Base-by-base conservation (phyloP, 164 flowering plant species). In the Malania oleifera region DNA sequence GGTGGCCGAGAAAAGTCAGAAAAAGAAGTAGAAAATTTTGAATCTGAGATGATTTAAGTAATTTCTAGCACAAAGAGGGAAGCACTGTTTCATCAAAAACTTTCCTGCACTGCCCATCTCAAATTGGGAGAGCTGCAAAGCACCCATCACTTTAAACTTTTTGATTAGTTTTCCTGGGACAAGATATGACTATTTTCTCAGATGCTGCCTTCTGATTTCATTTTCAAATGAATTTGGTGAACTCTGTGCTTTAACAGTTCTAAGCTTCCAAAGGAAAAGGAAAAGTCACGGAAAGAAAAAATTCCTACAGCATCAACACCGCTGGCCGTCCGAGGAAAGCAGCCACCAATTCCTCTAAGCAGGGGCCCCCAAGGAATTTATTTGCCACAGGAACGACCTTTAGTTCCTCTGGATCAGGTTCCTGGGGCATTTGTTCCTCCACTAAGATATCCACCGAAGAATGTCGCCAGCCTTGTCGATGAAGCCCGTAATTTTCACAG, bases 391-490 rank as follows among this genome's bases (percentile, higher is more conserved):
- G 40, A n/a, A n/a, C n/a, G 5, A 35, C 7, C 3, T 53, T 24
- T 17, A 50, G 34, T 49, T 19, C 44, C 29, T 11, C 51, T 12
- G 34, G 41, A 28, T 52, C 61, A 60, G 46, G 56, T 60, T 15
- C 35, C 51, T 13, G 40, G 14, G 3, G 5, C 37, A 14, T 52
- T 61, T 14, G 70, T 61, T 57, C 72, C 77, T 25, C 74, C 74
- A 8, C 29, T 70, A 14, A 57, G 34, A 60, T 67, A 57, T 34
- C 72, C 74, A 24, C 72, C 77, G 0, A 74, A 48, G 51, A 70
- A 61, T 59, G 47, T 29, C 2, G 37, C 45, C 24, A 57, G 27
- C 18, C n/a, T 60, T 19, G n/a, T 26, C 28, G 57, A 54, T 56
- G 51, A 48, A 2, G 19, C 35, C 9, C 35, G 35, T 31, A 31